Percentiles rank a stretch among this genome's conserved stretches.
phyloP scores from a whole-genome alignment of 2,329 filamentous ascomycete genomes.

The Aspergillus unguis region DNA sequence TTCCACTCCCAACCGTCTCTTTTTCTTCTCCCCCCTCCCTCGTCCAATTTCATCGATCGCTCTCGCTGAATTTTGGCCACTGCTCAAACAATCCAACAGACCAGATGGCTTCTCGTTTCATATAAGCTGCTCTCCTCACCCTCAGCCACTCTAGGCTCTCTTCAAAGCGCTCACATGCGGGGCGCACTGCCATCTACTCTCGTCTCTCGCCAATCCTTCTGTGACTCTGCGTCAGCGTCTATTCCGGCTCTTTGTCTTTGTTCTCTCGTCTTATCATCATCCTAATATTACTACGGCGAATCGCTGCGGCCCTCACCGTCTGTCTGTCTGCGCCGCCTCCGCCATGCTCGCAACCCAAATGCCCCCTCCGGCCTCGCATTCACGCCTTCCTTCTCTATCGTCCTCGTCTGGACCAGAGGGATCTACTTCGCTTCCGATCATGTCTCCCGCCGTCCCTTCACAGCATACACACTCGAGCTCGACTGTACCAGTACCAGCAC shows the following conservation, averaged over 20 bases:
- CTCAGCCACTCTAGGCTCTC: conserved; percentile 3
- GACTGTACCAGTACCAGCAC: not conserved
- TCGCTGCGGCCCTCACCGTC: not conserved
- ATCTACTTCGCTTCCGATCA: conserved; percentile 11
- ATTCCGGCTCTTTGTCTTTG: not conserved
- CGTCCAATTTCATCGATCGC: not conserved
- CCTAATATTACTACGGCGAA: not conserved
- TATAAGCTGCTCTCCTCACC: not conserved
- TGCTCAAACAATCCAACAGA: not conserved
- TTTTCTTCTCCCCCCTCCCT: not conserved
- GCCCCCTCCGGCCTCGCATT: conserved; percentile 20
- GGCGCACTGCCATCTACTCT: conserved; percentile 6
- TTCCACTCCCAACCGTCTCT: not conserved
- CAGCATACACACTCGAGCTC: conserved; percentile 1
- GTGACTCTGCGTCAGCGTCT: conserved; percentile 1
- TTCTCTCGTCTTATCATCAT: not conserved
- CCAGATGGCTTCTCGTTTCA: not conserved
- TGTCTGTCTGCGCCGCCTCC: conserved; percentile 12
- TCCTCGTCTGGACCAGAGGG: conserved; percentile 7
- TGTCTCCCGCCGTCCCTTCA: conserved; percentile 10
- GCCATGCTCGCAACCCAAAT: conserved; percentile 25
- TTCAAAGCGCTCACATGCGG: conserved; percentile 8
- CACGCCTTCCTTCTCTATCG: conserved; percentile 8
- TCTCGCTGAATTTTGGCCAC: not conserved
- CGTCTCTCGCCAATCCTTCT: conserved; percentile 3